Evolutionary conservation across 495 filamentous ascomycete species (phyloP), one percentile per base, ranked within the genome.

Genomic region (Aspergillus taichungensis): DNA sequence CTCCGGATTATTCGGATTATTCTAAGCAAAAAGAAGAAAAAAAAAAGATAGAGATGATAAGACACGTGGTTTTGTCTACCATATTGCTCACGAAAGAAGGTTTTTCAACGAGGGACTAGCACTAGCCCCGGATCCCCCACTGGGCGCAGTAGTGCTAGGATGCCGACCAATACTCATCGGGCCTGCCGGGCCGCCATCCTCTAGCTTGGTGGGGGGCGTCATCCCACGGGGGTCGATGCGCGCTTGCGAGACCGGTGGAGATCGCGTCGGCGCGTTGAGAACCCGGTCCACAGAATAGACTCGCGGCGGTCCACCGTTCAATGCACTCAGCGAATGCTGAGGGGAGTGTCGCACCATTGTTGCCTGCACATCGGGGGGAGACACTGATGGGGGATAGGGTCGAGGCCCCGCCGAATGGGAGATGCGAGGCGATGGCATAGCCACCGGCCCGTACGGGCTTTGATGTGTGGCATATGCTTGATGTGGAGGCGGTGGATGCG

Each of bases 101-200:
- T 90, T 88, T 51, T 82, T 78, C 46, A 90, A 57, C 24, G 84
- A 88, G 10, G 85, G 84, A 50, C 80, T 88, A 30, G 84, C 82
- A 46, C 85, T 90, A 5, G 85, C 85, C 3, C 67, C 62, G 36
- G 67, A 63, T 12, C 61, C 57, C 4, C 61, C 48, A 33, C 47
- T 58, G 13, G 64, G 59, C 10, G 64, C 69, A 14, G 65, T 69
- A 37, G 59, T 53, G n/a, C 55, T 59, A 1, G 61, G 34, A 30
- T 60, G 60, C 37, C 69, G 58, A 40, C 53, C 53, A 18, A 55
- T 56, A 45, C 51, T 64, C 10, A 57, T 43, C 9, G 53, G 46
- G 12, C 50, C 51, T 29, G 58, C 44, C 38, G 62, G 42, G 34
- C 53, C 35, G 31, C 56, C 53, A 8, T 68, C 64, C 11, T 69